Percentiles rank a stretch among this genome's conserved stretches.
Evolutionary conservation across 1,139 yeast genomes (phyloP).

Genomic region (Scheffersomyces illinoinensis): DNA sequence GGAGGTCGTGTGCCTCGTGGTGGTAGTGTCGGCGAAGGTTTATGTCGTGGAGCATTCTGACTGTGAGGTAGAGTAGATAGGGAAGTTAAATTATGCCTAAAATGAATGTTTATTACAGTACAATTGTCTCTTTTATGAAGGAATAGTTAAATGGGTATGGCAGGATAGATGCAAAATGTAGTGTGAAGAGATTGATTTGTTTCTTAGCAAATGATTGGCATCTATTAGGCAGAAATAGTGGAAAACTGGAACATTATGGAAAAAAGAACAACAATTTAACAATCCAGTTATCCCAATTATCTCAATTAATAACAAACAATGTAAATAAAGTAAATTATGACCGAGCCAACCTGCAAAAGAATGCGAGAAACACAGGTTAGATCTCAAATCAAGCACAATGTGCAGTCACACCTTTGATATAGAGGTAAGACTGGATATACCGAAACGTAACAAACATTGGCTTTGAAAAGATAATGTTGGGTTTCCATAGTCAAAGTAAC

Average conservation of each 20-base stretch:
- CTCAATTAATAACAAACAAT: not conserved
- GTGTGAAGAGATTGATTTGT: not conserved
- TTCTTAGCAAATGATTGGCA: not conserved
- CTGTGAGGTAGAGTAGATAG: not conserved
- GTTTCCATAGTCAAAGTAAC: no score
- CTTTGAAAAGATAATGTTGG: no score
- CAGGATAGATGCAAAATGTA: not conserved
- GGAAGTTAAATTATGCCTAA: no score
- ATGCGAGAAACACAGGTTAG: not conserved
- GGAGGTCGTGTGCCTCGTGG: constrained; percentile 21
- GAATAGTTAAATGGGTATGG: not conserved
- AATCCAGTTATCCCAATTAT: not conserved
- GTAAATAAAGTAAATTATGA: not conserved
- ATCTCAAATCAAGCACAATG: not conserved
- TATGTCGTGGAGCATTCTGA: not conserved
- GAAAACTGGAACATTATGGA: not conserved
- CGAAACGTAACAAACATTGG: no score
- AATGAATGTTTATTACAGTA: not conserved
- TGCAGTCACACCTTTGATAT: not conserved
- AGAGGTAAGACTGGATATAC: no score
- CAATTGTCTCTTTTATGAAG: not conserved
- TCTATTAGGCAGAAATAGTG: not conserved
- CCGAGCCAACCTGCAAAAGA: not conserved
- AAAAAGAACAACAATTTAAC: not conserved
- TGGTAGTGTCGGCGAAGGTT: not conserved